Conservation (phyloP, 495 filamentous ascomycete genomes). For the Bacidia rubella region DNA sequence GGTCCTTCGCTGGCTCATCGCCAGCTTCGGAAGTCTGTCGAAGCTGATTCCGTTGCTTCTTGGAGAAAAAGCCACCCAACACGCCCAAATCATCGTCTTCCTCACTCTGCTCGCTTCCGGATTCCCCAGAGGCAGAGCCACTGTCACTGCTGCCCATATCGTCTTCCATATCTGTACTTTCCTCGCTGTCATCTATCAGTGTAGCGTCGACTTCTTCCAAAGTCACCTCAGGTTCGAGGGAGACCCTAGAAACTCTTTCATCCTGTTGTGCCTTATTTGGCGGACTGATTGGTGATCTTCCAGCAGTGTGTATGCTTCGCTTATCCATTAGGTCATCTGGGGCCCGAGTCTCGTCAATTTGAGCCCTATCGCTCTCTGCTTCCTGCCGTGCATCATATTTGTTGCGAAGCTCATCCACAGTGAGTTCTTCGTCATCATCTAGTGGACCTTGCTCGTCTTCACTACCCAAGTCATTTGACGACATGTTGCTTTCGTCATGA, state of each 20-base stretch:
- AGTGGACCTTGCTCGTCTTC: conserved; percentile 36
- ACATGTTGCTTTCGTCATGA: conserved; percentile 62
- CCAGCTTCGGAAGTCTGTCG: conserved; percentile 12
- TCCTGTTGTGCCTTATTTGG: background rate
- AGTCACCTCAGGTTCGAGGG: conserved; percentile 13
- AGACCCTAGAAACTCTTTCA: background rate
- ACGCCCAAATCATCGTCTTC: conserved; percentile 36
- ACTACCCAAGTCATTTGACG: conserved; percentile 44
- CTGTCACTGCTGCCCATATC: conserved; percentile 56
- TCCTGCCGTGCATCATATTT: conserved; percentile 51
- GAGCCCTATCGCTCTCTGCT: background rate
- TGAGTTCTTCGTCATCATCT: conserved; percentile 61
- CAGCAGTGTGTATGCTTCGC: background rate
- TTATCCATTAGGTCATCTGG: no score
- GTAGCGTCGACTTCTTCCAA: conserved; percentile 55
- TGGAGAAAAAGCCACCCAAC: conserved; percentile 48
- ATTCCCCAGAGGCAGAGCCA: conserved; percentile 30
- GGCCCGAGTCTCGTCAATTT: background rate
- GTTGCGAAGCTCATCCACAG: conserved; percentile 58
- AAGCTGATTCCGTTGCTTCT: conserved; percentile 17
- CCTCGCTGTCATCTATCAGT: conserved; percentile 61
- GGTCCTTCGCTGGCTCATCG: background rate
- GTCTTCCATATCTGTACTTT: conserved; percentile 81
- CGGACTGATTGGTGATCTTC: background rate
- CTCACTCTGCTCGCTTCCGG: conserved; percentile 38